These are phyloP conservation scores for Chalciporus chontae DNA, from an alignment of 768 basidiomycete species.

Conservation along the genomic window DNA sequence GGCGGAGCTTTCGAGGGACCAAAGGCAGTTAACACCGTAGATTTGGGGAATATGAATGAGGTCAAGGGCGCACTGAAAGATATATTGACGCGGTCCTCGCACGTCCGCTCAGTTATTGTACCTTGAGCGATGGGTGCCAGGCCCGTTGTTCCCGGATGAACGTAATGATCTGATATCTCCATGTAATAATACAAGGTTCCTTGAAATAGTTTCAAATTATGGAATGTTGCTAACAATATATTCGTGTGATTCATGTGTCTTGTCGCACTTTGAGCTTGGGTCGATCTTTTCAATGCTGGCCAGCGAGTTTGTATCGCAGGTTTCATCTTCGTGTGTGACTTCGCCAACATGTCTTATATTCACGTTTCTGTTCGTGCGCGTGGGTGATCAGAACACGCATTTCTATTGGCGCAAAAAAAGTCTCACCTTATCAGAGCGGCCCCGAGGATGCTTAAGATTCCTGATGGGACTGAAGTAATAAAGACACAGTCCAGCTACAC, in stretches of 20 bases:
- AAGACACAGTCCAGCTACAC: conserved; percentile 12
- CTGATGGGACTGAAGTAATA: conserved; percentile 10
- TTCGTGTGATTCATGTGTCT: background rate
- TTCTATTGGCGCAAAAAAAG: background rate
- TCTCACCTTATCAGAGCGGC: conserved; percentile 9
- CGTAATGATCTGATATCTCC: background rate
- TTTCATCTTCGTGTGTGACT: background rate
- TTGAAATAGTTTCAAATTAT: background rate
- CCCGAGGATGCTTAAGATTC: conserved; percentile 7
- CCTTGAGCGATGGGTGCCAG: conserved; percentile 9
- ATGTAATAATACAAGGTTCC: background rate
- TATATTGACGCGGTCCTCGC: conserved; percentile 26
- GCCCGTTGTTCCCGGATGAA: background rate
- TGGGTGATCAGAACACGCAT: too few relatives aligned
- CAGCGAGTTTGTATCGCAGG: background rate
- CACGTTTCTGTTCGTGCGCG: conserved; percentile 1
- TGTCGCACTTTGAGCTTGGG: background rate
- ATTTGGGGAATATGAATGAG: conserved; percentile 16
- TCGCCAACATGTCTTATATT: background rate
- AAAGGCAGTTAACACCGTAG: conserved; percentile 19
- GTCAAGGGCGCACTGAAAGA: conserved; percentile 23
- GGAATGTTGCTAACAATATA: background rate
- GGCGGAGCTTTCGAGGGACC: conserved; percentile 26
- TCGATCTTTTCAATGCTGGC: background rate
- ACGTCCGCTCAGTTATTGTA: conserved; percentile 27